Evolutionary conservation across 2,329 filamentous ascomycete species (phyloP), one percentile per base, ranked within the genome.

Genomic region (Ambrosiella cleistominuta): DNA sequence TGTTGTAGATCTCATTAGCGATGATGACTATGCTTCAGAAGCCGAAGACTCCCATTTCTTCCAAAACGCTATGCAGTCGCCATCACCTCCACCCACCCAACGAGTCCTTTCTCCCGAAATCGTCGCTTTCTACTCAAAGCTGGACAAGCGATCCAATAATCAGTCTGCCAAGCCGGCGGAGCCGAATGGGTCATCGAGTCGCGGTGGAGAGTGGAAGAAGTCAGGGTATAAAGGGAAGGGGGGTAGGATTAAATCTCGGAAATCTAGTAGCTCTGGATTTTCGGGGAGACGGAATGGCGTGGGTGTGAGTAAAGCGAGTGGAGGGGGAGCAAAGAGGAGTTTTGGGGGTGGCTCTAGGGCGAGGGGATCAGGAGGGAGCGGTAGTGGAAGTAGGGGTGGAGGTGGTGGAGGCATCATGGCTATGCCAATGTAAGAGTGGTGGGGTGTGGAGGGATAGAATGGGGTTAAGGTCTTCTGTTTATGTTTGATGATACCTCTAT

Each of bases 1-100:
- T 19, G 67, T 81, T 36, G 78, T 82, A 36, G 76, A 82, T 62
- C 69, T 83, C 27, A 74, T 80, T 61, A 76, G 74, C 63, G 74
- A 72, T 2, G 73, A 68, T 39, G 51, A 53, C 12, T 53, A 53
- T 36, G 52, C 19, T 2, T 67, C 70, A 19, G 69, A 70, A 1
- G 70, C 68, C 12, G 69, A 69, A 13, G 69, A 57, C 65, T 80
- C 77, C 1, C 72, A 71, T 57, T 80, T 75, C 65, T 80, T 79
- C 61, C 63, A 65, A 40, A 54, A 61, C 15, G 47, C n/a, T 9
- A 19, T 42, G 35, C 51, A 56, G 13, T 54, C 27, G 12, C 19
- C 42, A 11, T 66, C 54, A 64, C 61, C 39, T 66, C 65, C 51
- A 63, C 62, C 59, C 66, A 63, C 54, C 3, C 5, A 12, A 56